Evolutionary conservation across 805 yeast species (phyloP).

Genomic region (Nakazawaea anatomiae): DNA sequence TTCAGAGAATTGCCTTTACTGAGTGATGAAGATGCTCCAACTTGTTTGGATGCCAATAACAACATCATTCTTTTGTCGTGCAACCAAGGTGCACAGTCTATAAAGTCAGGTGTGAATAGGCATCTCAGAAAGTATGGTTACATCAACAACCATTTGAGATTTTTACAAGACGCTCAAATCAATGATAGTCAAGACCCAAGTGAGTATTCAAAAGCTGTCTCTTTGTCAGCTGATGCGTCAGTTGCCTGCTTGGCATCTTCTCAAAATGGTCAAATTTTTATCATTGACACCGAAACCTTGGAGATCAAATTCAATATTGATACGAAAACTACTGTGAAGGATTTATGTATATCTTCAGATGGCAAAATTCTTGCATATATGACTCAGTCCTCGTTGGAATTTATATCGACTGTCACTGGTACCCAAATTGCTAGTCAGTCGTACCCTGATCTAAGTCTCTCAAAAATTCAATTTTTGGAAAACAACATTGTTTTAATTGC

Average conservation of each 20-base stretch:
- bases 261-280: conserved; percentile 47
- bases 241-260: conserved; percentile 69
- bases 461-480: conserved; percentile 26
- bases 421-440: conserved; percentile 19
- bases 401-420: conserved; percentile 47
- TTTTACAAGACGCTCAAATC: conserved; percentile 54
- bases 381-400: conserved; percentile 45
- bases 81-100: conserved; percentile 58
- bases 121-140: conserved; percentile 63
- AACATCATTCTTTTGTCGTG: conserved; percentile 64
- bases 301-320: conserved; percentile 48
- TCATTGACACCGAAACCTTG: conserved; percentile 52
- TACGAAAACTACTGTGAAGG: conserved; percentile 52
- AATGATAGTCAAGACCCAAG: conserved; percentile 41
- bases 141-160: conserved; percentile 56
- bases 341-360: conserved; percentile 60
- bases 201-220: conserved; percentile 60
- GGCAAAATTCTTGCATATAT: conserved; percentile 62
- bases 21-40: conserved; percentile 80
- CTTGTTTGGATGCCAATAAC: conserved; percentile 59
- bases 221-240: conserved; percentile 51
- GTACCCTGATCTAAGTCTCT: conserved; percentile 19
- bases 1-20: conserved; percentile 58
- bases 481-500: conserved; percentile 35
- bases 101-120: conserved; percentile 57